These are phyloP conservation scores for Pichia cactophila DNA, from an alignment of 1,139 yeast species.

Conservation along the genomic window DNA sequence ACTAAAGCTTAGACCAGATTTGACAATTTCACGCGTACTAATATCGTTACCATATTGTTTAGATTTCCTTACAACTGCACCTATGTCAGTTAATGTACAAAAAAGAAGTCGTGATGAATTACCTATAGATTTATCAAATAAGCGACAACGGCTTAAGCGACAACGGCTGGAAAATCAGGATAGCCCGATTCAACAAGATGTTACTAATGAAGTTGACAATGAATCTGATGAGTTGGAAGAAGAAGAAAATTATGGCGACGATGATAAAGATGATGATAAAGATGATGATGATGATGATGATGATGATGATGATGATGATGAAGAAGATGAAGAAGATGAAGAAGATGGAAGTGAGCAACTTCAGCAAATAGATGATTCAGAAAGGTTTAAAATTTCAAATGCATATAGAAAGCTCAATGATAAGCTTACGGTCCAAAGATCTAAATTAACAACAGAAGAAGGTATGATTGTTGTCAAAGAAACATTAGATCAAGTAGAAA, in stretches of 20 bases:
- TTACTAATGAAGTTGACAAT: not conserved
- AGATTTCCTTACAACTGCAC: too few relatives aligned
- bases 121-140: not conserved
- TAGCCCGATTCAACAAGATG: too few relatives aligned
- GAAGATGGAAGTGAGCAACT: conserved; percentile 6
- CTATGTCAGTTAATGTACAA: not conserved
- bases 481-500: conserved; percentile 31
- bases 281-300: conserved; percentile 10
- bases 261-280: not conserved
- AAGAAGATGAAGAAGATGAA: conserved; percentile 16
- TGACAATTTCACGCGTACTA: too few relatives aligned
- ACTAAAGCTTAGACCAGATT: too few relatives aligned
- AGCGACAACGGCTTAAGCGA: not conserved
- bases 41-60: too few relatives aligned
- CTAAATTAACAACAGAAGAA: conserved; percentile 35
- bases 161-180: not conserved
- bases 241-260: not conserved
- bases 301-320: conserved; percentile 16
- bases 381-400: conserved; percentile 28
- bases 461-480: conserved; percentile 33
- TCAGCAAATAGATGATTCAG: conserved; percentile 18
- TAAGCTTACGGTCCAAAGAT: conserved; percentile 31
- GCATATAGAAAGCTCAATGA: conserved; percentile 29
- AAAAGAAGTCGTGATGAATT: not conserved
- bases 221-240: not conserved